Conservation (phyloP, 495 filamentous ascomycete species). For the Cercophora sp. region DNA sequence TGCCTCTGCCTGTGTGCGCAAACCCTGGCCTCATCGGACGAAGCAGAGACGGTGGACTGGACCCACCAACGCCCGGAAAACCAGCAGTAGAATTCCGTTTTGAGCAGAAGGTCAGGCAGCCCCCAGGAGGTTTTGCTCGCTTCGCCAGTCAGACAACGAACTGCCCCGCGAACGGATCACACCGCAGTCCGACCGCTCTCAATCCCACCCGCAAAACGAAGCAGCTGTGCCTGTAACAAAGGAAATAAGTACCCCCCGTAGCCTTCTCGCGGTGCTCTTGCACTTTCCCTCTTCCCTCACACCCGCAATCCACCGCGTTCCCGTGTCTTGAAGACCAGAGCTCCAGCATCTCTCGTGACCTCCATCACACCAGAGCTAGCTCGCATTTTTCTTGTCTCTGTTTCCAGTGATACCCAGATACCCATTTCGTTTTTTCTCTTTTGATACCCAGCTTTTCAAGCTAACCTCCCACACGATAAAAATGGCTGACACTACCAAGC, state of each 20-base stretch:
- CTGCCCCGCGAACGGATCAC: constrained; percentile 12
- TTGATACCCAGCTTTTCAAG: constrained; percentile 33
- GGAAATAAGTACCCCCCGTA: constrained; percentile 18
- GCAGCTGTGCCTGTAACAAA: constrained; percentile 8
- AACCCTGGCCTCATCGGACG: not conserved
- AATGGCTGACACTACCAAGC: constrained; percentile 48
- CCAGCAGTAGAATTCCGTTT: not conserved
- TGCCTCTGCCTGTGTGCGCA: not conserved
- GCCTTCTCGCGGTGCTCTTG: constrained; percentile 12
- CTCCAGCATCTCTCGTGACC: constrained; percentile 29
- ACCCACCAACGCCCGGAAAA: not conserved
- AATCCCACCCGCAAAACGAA: constrained; percentile 9
- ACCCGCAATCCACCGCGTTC: constrained; percentile 8
- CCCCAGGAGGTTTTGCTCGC: not conserved
- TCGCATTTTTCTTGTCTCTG: constrained; percentile 34
- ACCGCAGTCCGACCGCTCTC: constrained; percentile 17
- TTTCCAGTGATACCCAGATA: constrained; percentile 49
- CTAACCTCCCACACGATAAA: constrained; percentile 19
- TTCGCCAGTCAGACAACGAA: not conserved
- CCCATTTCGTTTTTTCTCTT: constrained; percentile 33
- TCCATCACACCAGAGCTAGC: constrained; percentile 24
- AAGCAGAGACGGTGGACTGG: too few relatives aligned
- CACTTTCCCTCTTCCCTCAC: constrained; percentile 29
- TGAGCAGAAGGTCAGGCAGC: not conserved
- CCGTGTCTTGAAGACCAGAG: constrained; percentile 27